phyloP scores from a whole-genome alignment of 225 moss, liverwort and hornwort genomes.

The Bryoerythrophyllum caledonicum region DNA sequence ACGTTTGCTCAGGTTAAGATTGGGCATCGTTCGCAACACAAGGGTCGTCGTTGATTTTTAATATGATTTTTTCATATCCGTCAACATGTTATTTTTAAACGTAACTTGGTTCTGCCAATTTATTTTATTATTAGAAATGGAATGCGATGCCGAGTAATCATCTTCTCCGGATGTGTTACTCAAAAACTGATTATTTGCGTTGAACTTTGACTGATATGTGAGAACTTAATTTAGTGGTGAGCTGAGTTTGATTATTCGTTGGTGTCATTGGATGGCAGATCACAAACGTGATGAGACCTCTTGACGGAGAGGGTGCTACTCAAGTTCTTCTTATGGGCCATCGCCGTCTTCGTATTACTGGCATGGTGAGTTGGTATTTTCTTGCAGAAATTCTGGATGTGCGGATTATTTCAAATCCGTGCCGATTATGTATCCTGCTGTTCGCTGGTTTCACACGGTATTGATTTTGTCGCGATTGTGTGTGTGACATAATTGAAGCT shows the following conservation, averaged over 20 bases:
- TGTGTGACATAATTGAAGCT: slow-evolving; percentile 51
- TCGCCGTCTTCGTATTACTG: slow-evolving; percentile 89
- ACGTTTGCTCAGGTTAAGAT: too few species aligned
- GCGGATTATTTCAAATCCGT: not conserved
- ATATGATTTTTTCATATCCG: not conserved
- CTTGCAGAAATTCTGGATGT: slow-evolving; percentile 4
- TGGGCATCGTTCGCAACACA: not conserved
- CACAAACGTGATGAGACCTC: too few species aligned
- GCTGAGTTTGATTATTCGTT: too few species aligned
- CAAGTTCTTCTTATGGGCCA: slow-evolving; percentile 97
- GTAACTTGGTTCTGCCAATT: not conserved
- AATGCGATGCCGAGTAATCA: not conserved
- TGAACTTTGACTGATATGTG: too few species aligned
- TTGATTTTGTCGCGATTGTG: slow-evolving; percentile 23
- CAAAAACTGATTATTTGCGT: not conserved
- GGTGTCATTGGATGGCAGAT: too few species aligned
- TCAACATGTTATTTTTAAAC: not conserved
- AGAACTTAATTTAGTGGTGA: too few species aligned
- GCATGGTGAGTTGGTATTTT: slow-evolving; percentile 63
- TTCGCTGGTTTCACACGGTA: slow-evolving; percentile 6
- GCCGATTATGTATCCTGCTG: slow-evolving; percentile 10
- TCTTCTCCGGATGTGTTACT: slow-evolving; percentile 1
- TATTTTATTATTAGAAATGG: not conserved
- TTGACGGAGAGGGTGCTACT: slow-evolving; percentile 26
- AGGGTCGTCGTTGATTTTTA: not conserved